Conservation (phyloP, 108 stramenopile genomes). For the Fistulifera solaris region DNA sequence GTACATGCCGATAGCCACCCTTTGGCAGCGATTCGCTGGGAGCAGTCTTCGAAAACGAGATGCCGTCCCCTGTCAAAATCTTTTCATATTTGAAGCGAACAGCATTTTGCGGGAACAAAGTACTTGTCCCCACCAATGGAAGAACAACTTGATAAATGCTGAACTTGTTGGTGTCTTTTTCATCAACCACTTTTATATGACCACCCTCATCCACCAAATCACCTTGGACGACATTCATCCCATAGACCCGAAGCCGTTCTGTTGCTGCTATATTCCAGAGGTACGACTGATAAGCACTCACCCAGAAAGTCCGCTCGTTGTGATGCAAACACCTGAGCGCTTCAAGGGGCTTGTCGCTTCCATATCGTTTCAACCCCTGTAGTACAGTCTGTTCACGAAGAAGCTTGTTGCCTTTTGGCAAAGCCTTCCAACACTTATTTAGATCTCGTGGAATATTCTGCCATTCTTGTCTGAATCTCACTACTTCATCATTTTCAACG, state of each 20-base stretch:
- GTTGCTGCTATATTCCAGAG: conserved; percentile 76
- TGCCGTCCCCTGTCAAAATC: conserved; percentile 37
- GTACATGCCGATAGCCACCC: conserved; percentile 63
- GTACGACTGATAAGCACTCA: conserved; percentile 78
- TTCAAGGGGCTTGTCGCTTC: conserved; percentile 37
- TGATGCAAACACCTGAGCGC: conserved; percentile 52
- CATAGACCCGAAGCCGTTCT: conserved; percentile 41
- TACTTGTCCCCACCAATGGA: conserved; percentile 61
- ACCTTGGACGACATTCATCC: conserved; percentile 37
- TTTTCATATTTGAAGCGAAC: conserved; percentile 44
- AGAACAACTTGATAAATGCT: conserved; percentile 34
- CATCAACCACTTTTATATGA: conserved; percentile 19
- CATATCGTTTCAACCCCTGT: conserved; percentile 62
- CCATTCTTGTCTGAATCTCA: conserved; percentile 48
- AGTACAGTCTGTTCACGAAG: conserved; percentile 53
- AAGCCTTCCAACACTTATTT: conserved; percentile 36
- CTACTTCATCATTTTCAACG: conserved; percentile 30
- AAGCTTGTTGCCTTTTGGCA: conserved; percentile 37
- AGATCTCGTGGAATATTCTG: conserved; percentile 43
- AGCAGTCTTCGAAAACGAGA: conserved; percentile 40
- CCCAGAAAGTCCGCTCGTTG: conserved; percentile 58
- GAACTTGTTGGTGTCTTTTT: conserved; percentile 5
- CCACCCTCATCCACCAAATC: conserved; percentile 44
- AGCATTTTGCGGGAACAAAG: conserved; percentile 59
- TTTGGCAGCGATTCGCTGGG: conserved; percentile 55